Evolutionary conservation across 352 stramenopile genomes (phyloP).

Genomic region (Pythium rhizo-oryzae): DNA sequence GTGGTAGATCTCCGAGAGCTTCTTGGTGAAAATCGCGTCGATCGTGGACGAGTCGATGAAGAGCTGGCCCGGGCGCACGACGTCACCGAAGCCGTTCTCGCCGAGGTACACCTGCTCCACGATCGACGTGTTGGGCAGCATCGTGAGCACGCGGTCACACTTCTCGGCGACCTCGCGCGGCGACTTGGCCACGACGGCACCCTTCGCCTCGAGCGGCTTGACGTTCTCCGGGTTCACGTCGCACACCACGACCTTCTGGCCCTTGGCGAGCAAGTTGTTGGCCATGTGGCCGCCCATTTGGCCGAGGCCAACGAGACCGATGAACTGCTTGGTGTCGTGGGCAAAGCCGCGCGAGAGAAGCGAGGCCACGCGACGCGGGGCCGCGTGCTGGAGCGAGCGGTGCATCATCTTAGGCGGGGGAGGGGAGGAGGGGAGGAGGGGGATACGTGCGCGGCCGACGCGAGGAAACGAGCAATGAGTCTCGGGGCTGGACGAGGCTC

Average conservation of each 20-base stretch:
- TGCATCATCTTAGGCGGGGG: conserved; percentile 16
- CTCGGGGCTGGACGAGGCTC: too few relatives aligned
- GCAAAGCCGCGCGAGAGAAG: conserved; percentile 26
- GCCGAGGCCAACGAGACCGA: conserved; percentile 93
- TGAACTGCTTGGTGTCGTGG: conserved; percentile 36
- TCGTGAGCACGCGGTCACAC: conserved; percentile 92
- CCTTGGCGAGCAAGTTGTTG: conserved; percentile 88
- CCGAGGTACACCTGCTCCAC: conserved; percentile 84
- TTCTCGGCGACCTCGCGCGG: conserved; percentile 77
- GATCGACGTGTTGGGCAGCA: conserved; percentile 92
- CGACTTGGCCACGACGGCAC: conserved; percentile 51
- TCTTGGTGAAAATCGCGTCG: conserved; percentile 92
- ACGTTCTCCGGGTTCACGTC: conserved; percentile 65
- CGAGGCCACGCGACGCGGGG: conserved; percentile 2
- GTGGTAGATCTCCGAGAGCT: conserved; percentile 74
- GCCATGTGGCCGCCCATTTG: conserved; percentile 96
- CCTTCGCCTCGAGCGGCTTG: conserved; percentile 53
- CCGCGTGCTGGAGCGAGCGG: conserved; percentile 14
- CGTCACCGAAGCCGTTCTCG: conserved; percentile 69
- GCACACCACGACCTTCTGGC: conserved; percentile 77
- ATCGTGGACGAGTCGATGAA: conserved; percentile 97
- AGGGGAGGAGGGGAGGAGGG: neutral
- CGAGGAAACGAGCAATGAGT: conserved; percentile 13
- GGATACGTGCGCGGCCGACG: conserved; percentile 1
- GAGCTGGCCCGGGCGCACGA: conserved; percentile 72